A percentile compares a stretch with the other conserved stretches of the same genome.
Conservation (phyloP, 768 basidiomycete species). For the Termitomyces sp. region DNA sequence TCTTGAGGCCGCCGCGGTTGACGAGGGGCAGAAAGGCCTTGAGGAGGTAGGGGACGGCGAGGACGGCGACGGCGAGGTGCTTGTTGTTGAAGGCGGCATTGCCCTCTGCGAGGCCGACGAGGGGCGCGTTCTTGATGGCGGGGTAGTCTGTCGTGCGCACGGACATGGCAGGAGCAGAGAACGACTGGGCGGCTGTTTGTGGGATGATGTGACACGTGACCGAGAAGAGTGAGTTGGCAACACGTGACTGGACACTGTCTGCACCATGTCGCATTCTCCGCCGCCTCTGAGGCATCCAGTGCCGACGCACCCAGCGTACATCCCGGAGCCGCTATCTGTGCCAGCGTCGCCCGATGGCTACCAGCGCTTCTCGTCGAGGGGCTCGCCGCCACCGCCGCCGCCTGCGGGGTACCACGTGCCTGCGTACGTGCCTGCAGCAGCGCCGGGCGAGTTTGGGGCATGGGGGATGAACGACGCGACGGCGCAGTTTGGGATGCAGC, state of each 20-base stretch:
- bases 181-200: not conserved
- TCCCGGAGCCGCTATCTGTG: conserved; percentile 77
- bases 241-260: not conserved
- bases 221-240: not conserved
- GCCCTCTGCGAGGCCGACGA: conserved; percentile 79
- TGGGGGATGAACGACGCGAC: conserved; percentile 93
- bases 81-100: conserved; percentile 79
- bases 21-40: conserved; percentile 81
- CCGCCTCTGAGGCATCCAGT: conserved; percentile 85
- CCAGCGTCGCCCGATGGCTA: conserved; percentile 71
- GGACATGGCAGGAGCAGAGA: not conserved
- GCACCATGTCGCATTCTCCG: conserved; percentile 41
- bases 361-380: conserved; percentile 63
- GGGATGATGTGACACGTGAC: not conserved
- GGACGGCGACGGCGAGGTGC: conserved; percentile 70
- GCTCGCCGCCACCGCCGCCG: conserved; percentile 25
- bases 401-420: conserved; percentile 35
- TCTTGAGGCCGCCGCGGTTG: conserved; percentile 78
- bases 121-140: conserved; percentile 75
- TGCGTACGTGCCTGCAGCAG: conserved; percentile 29
- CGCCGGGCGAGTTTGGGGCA: conserved; percentile 50
- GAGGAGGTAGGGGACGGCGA: conserved; percentile 79
- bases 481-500: conserved; percentile 93
- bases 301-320: conserved; percentile 81
- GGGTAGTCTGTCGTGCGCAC: not conserved